Evolutionary conservation across 129 eudicot genomes (phyloP), one percentile per base, ranked within the genome.

Genomic region (Glebionis coronaria): DNA sequence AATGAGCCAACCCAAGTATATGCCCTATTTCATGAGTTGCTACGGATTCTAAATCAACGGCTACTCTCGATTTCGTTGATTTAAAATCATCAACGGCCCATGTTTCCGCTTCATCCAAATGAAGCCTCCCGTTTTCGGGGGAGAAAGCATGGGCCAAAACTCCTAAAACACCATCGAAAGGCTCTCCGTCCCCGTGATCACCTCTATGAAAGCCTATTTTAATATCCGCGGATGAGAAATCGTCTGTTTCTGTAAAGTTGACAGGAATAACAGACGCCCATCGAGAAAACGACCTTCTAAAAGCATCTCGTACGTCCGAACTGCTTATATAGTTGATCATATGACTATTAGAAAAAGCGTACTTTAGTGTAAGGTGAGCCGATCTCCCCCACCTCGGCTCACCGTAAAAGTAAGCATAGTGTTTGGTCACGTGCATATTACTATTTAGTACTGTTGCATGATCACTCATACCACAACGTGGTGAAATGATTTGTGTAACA

Each of bases 21-120:
- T 92, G 98, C 55, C 98, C 98, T 4, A 92, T 92, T 76, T 92
- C 98, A 78, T 92, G 98, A 21, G 96, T 88, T 57, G 88, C 96
- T 75, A 92, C 98, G 5, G 98, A 92, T 76, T 88, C 96, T 68
- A 92, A 80, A 60, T 92, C 96, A 56, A 92, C 84, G 61, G 96
- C 96, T 61, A 15, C 67, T 56, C 78, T 83, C 27, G 94, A 81
- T 66, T 74, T 75, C 35, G 83, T 73, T 2, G 49, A 54, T 27
- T 67, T 35, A 23, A 88, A 83, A 73, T 88, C 89, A 73, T 88
- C 89, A 53, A 88, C 89, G 68, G 98, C 89, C 98, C 98, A 92
- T 9, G 87, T 83, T 57, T 92, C 96, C 1, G 85, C 89, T 44
- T 79, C 84, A 55, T 92, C 96, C 12, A 88, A 59, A 71, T 92